Conservation (phyloP, 371 early-diverging fungal species). For the Nematocida sp. region DNA sequence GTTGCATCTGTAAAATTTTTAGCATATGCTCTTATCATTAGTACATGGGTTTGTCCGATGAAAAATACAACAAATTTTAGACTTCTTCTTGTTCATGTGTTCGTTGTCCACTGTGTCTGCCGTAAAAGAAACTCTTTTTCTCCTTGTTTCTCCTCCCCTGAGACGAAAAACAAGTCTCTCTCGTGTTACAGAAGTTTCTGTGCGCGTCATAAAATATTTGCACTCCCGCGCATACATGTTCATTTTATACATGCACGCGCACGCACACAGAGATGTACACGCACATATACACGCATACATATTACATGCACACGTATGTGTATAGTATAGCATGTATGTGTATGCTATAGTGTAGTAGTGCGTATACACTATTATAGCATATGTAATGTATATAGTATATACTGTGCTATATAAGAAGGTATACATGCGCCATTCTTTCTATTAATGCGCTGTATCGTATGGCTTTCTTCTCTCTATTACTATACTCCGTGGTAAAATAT, state of each 20-base stretch:
- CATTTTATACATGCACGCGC: slow-evolving; percentile 4
- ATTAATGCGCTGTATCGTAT: neutral
- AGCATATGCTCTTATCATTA: slow-evolving; percentile 59
- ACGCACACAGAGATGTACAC: neutral
- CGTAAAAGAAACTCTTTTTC: slow-evolving; percentile 64
- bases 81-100: slow-evolving; percentile 62
- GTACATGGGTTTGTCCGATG: slow-evolving; percentile 53
- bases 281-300: too few species aligned
- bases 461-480: neutral
- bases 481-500: neutral
- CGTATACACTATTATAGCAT: too few species aligned
- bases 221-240: neutral
- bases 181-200: slow-evolving; percentile 1
- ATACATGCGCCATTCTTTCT: neutral
- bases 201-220: slow-evolving; percentile 31
- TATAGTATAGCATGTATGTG: too few species aligned
- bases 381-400: too few species aligned
- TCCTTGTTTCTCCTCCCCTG: slow-evolving; percentile 16
- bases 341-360: too few species aligned
- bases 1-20: slow-evolving; percentile 55
- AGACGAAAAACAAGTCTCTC: slow-evolving; percentile 10
- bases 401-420: neutral
- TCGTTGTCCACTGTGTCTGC: slow-evolving; percentile 66
- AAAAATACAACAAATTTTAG: slow-evolving; percentile 66
- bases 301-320: too few species aligned